Base-by-base conservation (phyloP, 2,329 filamentous ascomycete genomes). In the Xylariaceae sp. region DNA sequence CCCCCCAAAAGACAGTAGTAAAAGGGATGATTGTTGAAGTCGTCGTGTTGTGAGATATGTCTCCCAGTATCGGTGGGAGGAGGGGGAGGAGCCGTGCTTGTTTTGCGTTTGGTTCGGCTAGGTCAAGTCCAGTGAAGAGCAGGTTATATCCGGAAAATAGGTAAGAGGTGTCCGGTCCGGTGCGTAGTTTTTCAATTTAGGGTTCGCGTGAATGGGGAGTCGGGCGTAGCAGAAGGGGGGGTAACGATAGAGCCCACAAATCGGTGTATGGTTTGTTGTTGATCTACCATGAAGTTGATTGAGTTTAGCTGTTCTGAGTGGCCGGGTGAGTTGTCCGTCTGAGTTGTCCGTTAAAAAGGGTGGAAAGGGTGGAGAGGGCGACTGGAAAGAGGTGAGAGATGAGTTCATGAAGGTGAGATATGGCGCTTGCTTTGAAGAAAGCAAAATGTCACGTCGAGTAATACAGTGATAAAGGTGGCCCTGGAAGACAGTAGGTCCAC, bases 221-320 rank as follows among this genome's bases (percentile, higher is more conserved):
- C 34, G 40, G 30, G 30, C n/a, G 43, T 29, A 45, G 44, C 8
- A 34, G 41, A 53, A 58, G 43, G 47, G 51, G 56, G 50, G 44
- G 31, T 44, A 44, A 35, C 26, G 35, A 41, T 37, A 42, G 45
- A 45, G 49, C 48, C 19, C 48, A 51, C 47, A 44, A 52, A 42
- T 59, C 54, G 54, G 48, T 51, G 48, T 49, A 56, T 44, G 34
- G 49, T 6, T 53, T 27, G 19, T 52, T 12, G 49, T 6, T 53
- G 31, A 12, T 52, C 19, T 51, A 49, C 34, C 41, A 51, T 50
- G 40, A 45, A 39, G 30, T 35, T 37, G 45, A 32, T 34, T 32
- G 35, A 41, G 11, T 32, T 40, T 46, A 43, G 37, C 45, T 40
- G 41, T 37, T 43, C 43, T 51, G 26, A 26, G 34, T 27, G 31